Conservation (phyloP, 2,329 filamentous ascomycete species). For the Diaporthe humulicola region DNA sequence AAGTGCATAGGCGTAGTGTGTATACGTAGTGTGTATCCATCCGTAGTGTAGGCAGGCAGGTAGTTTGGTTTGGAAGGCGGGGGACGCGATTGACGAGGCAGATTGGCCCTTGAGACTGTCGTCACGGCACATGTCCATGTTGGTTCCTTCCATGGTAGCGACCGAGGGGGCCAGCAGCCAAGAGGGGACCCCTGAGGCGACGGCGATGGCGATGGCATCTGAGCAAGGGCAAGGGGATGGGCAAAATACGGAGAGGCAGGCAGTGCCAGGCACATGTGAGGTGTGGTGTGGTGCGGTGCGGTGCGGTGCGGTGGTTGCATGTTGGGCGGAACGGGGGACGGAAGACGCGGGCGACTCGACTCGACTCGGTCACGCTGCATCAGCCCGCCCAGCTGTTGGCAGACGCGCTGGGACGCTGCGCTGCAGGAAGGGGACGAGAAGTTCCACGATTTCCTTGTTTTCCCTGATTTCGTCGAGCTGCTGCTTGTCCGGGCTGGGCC, state of each 20-base stretch:
- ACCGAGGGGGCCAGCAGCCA: conserved; percentile 11
- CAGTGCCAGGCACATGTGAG: no score
- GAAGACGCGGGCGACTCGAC: neutral
- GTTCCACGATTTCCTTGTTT: conserved; percentile 12
- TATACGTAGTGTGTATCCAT: no score
- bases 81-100: conserved; percentile 4
- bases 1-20: neutral
- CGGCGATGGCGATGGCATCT: neutral
- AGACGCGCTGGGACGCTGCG: conserved; percentile 9
- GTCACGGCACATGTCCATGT: neutral
- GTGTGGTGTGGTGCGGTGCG: neutral
- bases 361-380: neutral
- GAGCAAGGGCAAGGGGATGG: neutral
- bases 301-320: neutral
- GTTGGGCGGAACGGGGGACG: neutral
- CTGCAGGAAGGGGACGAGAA: neutral
- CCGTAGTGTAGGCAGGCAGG: neutral
- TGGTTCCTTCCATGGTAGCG: neutral
- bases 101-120: conserved; percentile 2
- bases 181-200: conserved; percentile 13
- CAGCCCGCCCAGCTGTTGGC: conserved; percentile 9
- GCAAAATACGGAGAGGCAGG: neutral
- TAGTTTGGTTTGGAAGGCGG: conserved; percentile 6
- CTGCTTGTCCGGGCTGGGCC: neutral
- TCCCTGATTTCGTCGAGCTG: neutral